These are phyloP conservation scores for Pulveroboletus sp. DNA, from an alignment of 768 basidiomycete species.

Conservation along the genomic window DNA sequence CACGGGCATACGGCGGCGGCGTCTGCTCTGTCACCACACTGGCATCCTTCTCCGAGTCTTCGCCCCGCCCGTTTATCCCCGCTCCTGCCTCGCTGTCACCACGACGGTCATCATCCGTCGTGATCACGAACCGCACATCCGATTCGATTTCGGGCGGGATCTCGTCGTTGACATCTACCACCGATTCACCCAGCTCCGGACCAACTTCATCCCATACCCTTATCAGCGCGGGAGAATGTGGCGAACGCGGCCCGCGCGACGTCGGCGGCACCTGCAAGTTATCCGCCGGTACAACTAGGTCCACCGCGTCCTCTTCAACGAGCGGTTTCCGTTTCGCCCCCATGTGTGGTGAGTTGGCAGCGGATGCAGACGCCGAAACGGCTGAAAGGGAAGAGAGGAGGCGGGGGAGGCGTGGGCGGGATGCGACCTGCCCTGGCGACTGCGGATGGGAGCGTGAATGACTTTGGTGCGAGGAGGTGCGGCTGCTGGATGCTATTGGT, in stretches of 20 bases:
- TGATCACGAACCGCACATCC: conserved; percentile 5
- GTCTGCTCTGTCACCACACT: conserved; percentile 15
- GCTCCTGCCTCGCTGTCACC: not conserved
- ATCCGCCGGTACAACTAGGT: conserved; percentile 61
- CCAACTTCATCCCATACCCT: conserved; percentile 25
- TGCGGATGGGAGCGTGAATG: not conserved
- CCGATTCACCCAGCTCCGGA: not conserved
- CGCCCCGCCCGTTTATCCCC: not conserved
- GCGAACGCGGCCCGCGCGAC: conserved; percentile 14
- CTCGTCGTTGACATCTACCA: not conserved
- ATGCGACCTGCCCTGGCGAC: not conserved
- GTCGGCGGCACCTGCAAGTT: conserved; percentile 14
- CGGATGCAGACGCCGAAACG: not conserved
- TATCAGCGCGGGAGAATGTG: conserved; percentile 19
- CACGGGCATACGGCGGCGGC: conserved; percentile 16
- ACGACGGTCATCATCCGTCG: not conserved
- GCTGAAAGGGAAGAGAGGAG: conserved; percentile 4
- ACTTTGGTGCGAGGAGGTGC: conserved; percentile 9
- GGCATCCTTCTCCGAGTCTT: conserved; percentile 1
- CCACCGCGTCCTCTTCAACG: conserved; percentile 69
- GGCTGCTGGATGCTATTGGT: conserved; percentile 6
- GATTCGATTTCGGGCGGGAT: no score
- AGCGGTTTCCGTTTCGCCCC: conserved; percentile 20
- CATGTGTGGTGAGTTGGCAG: not conserved
- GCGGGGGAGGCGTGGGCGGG: conserved; percentile 16